Evolutionary conservation across 371 early-diverging fungal genomes (phyloP), one percentile per base, ranked within the genome.

Genomic region (Mucor indicus): DNA sequence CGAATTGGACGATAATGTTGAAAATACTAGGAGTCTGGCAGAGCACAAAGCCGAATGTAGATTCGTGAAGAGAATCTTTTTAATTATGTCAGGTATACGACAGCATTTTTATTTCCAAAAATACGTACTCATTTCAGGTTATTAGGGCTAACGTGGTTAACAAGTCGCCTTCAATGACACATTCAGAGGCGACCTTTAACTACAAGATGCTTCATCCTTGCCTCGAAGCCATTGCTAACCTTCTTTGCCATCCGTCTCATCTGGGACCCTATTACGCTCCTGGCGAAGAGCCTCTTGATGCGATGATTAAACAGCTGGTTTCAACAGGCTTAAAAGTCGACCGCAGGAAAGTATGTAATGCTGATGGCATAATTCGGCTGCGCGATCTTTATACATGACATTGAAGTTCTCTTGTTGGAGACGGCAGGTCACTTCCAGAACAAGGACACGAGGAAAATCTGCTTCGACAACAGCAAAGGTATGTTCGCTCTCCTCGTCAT

Each of bases 361-460:
- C 50, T 50, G 50, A 50, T 25, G 50, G 50, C 25, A 41, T 50
- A 42, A 42, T 50, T 42, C 42, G 50, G 19, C 36, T 50, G 22
- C 13, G 23, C 19, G 41, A n/a, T 25, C 27, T 41, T 35, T 24
- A 42, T n/a, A n/a, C n/a, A n/a, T 31, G 50, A 42, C 35, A 25
- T 50, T 17, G 50, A 50, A 25, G 35, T 42, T 35, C 35, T 50
- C 24, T 42, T 50, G 35, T 22, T 50, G 22, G 50, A 42, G 27
- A 50, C 42, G 16, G 22, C 43, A 11, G 50, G 50, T n/a, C 27
- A 11, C 21, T 50, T 50, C 27, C 30, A 35, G 12, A 42, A 35
- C 25, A 42, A 35, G 42, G 36, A 42, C 19, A 35, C 35, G n/a
- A 23, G 41, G 23, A 50, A 42, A 50, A 50, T 42, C 7, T 33